Evolutionary conservation across 192 early-diverging fungal species (phyloP).

Genomic region (Funneliformis mosseae): DNA sequence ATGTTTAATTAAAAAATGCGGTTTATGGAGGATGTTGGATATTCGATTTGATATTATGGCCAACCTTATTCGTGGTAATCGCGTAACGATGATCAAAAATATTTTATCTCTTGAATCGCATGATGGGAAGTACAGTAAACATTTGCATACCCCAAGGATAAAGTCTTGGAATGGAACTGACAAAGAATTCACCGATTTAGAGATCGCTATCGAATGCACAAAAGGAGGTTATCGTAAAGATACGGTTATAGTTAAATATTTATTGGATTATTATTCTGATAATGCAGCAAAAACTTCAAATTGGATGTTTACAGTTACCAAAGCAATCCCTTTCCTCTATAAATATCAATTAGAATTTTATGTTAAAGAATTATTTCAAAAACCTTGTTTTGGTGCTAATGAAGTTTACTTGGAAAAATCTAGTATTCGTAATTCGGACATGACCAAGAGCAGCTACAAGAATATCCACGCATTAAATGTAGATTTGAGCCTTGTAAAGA

Average conservation of each 20-base stretch:
- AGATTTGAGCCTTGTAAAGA: no score
- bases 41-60: background rate
- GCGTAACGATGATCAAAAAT: background rate
- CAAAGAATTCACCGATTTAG: background rate
- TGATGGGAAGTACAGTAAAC: background rate
- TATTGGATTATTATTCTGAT: conserved; percentile 3
- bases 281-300: background rate
- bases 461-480: no score
- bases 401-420: background rate
- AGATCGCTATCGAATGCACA: background rate
- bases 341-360: background rate
- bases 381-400: background rate
- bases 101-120: background rate
- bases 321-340: background rate
- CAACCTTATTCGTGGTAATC: background rate
- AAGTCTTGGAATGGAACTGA: background rate
- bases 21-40: background rate
- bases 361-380: conserved; percentile 4
- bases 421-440: no score
- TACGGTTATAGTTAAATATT: background rate
- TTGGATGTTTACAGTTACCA: background rate
- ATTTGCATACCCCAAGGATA: background rate
- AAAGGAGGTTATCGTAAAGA: background rate
- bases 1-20: background rate
- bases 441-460: no score